phyloP scores from a whole-genome alignment of 371 early-diverging fungal genomes.

The Mucor racemosus region DNA sequence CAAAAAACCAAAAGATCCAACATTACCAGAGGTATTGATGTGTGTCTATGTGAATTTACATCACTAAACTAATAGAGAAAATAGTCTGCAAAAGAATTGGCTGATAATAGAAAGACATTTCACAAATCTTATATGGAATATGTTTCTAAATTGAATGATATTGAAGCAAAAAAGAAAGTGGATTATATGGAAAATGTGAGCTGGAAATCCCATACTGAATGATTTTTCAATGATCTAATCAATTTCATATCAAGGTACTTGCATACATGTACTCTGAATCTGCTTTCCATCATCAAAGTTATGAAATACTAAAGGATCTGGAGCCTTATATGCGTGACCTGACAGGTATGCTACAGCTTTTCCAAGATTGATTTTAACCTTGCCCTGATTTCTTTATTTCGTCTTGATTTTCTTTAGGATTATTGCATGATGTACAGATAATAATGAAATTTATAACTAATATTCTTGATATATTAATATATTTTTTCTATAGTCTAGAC shows the following conservation, averaged over 20 bases:
- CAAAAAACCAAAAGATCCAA: conserved; percentile 64
- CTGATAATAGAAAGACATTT: conserved; percentile 62
- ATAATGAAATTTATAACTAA: neutral
- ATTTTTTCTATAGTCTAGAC: conserved; percentile 36
- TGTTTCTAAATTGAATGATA: conserved; percentile 66
- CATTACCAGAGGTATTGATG: conserved; percentile 56
- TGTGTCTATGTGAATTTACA: neutral
- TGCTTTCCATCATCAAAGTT: conserved; percentile 78
- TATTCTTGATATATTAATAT: too few species aligned
- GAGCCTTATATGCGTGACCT: conserved; percentile 80
- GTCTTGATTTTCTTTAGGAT: conserved; percentile 21
- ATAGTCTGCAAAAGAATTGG: conserved; percentile 64
- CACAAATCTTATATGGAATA: conserved; percentile 72
- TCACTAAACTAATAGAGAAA: neutral
- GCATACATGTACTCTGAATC: conserved; percentile 77
- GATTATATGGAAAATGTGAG: conserved; percentile 79
- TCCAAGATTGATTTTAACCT: neutral
- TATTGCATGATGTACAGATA: conserved; percentile 48
- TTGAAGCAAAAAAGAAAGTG: conserved; percentile 70
- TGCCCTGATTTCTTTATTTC: neutral
- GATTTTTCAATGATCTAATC: neutral
- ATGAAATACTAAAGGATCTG: conserved; percentile 73
- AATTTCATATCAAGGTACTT: conserved; percentile 47
- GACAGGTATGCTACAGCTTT: conserved; percentile 45
- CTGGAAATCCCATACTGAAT: neutral